A percentile compares a stretch with the other conserved stretches of the same genome.
phyloP scores from a whole-genome alignment of 441 rosid species.

The Macaranga tanarius region DNA sequence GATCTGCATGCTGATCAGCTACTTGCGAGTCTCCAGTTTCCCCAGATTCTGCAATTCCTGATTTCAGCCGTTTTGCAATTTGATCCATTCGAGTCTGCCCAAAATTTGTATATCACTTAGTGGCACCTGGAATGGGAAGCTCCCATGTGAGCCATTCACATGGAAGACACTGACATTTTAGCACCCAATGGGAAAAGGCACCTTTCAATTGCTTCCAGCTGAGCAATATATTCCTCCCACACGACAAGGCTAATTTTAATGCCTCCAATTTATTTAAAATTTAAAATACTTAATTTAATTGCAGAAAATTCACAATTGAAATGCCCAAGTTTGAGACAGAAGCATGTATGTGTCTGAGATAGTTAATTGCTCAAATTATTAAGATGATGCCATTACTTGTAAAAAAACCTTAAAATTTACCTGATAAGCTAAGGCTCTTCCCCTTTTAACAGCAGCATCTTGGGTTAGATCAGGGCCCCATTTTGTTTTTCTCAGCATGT shows the following conservation, averaged over 20 bases:
- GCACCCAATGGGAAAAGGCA: conserved; percentile 42
- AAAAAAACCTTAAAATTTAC: conserved; percentile 33
- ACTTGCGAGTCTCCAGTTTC: conserved; percentile 31
- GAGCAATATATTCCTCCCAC: conserved; percentile 45
- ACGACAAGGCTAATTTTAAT: conserved; percentile 34
- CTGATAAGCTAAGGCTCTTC: conserved; percentile 79
- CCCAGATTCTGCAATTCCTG: conserved; percentile 46
- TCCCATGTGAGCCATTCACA: conserved; percentile 61
- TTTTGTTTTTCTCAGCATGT: conserved; percentile 67
- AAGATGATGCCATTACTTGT: neutral
- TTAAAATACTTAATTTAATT: conserved; percentile 8
- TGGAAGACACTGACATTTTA: conserved; percentile 46
- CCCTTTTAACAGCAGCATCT: conserved; percentile 59
- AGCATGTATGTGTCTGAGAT: neutral
- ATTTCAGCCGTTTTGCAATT: conserved; percentile 57
- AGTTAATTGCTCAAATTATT: neutral
- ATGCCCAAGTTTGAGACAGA: neutral
- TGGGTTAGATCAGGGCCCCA: conserved; percentile 81
- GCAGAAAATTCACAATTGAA: neutral
- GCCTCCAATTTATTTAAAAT: conserved; percentile 30
- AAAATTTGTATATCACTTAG: conserved; percentile 71
- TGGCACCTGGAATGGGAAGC: conserved; percentile 66
- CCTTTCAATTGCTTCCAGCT: conserved; percentile 37
- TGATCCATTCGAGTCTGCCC: conserved; percentile 96
- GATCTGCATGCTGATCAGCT: conserved; percentile 34